These are phyloP conservation scores for Stenogyne calaminthoides DNA, from an alignment of 305 asterid species.

Conservation along the genomic window DNA sequence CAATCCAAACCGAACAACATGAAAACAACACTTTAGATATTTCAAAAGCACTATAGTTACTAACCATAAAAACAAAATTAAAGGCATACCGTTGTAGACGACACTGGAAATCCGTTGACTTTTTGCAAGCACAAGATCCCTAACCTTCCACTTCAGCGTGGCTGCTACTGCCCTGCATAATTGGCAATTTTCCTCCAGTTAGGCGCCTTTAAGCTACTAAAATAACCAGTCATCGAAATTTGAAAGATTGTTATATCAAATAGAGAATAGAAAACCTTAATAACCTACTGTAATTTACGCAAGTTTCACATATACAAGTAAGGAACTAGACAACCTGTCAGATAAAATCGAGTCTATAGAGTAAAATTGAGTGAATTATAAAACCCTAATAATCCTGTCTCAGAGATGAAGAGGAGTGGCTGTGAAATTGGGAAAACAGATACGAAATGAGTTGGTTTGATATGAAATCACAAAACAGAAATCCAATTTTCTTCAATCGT, in stretches of 20 bases:
- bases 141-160: conserved; percentile 56
- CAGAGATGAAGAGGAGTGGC: background rate
- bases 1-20: background rate
- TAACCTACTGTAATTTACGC: conserved; percentile 23
- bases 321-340: background rate
- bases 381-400: conserved; percentile 59
- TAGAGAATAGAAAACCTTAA: conserved; percentile 34
- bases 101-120: conserved; percentile 92
- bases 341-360: background rate
- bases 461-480: background rate
- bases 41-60: background rate
- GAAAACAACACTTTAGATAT: background rate
- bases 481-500: background rate
- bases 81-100: conserved; percentile 85
- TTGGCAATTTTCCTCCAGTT: conserved; percentile 50
- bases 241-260: conserved; percentile 41
- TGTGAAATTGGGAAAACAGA: background rate
- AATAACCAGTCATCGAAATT: conserved; percentile 57
- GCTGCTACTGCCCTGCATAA: conserved; percentile 57
- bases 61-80: background rate
- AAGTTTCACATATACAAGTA: background rate
- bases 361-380: conserved; percentile 27
- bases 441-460: background rate
- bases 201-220: conserved; percentile 70
- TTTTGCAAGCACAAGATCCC: conserved; percentile 96